These are phyloP conservation scores for Alternaria gaisen DNA, from an alignment of 2,329 filamentous ascomycete species.

Conservation along the genomic window DNA sequence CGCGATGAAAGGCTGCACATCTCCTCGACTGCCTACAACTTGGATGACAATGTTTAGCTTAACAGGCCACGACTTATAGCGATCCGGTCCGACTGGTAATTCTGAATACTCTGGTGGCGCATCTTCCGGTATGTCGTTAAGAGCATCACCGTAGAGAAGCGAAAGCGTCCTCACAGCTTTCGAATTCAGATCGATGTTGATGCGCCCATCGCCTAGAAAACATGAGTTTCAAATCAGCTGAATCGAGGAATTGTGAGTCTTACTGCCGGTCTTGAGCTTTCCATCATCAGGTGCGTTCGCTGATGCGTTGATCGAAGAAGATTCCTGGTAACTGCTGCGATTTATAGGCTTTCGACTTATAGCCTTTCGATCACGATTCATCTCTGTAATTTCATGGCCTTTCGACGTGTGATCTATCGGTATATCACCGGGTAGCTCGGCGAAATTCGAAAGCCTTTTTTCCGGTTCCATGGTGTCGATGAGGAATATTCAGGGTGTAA, in stretches of 20 bases:
- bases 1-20: constrained; percentile 68
- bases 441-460: not conserved
- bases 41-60: constrained; percentile 64
- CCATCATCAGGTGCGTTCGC: not conserved
- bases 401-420: not conserved
- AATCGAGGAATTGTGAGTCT: not conserved
- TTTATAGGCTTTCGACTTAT: not conserved
- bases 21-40: constrained; percentile 62
- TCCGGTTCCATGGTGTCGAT: not conserved
- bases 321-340: not conserved
- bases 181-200: constrained; percentile 17
- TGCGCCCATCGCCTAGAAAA: constrained; percentile 10
- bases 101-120: not conserved
- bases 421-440: not conserved
- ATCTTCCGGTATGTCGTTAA: not conserved
- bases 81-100: not conserved
- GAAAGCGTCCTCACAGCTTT: constrained; percentile 6
- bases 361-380: not conserved
- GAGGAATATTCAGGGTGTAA: not conserved
- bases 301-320: not conserved
- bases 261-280: not conserved
- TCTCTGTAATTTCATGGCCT: not conserved
- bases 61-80: not conserved
- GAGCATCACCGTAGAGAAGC: constrained; percentile 1
- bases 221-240: not conserved